A percentile compares a stretch with the other conserved stretches of the same genome.
phyloP scores from a whole-genome alignment of 345 rosid genomes.

The Crucihimalaya himalaica region DNA sequence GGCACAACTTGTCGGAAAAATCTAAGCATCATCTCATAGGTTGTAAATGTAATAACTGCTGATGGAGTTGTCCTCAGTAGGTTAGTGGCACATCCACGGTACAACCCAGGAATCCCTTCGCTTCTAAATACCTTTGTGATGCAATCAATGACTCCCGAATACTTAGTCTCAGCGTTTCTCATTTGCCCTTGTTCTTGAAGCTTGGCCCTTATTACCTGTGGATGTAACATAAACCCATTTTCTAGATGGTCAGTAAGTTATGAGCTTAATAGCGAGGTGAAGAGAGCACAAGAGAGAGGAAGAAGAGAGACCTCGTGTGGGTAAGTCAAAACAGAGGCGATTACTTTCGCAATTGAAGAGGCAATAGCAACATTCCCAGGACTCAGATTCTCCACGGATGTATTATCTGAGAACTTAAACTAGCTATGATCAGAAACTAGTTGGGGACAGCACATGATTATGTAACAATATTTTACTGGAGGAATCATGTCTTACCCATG shows the following conservation, averaged over 20 bases:
- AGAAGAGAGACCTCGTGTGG: slow-evolving; percentile 80
- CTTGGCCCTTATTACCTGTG: slow-evolving; percentile 82
- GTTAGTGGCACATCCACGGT: slow-evolving; percentile 87
- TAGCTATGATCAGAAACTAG: slow-evolving; percentile 38
- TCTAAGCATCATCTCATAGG: slow-evolving; percentile 76
- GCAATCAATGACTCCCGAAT: slow-evolving; percentile 73
- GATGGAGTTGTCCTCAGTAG: slow-evolving; percentile 82
- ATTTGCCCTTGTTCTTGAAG: slow-evolving; percentile 94
- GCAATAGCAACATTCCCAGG: slow-evolving; percentile 72
- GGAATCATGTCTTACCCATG: slow-evolving; percentile 50
- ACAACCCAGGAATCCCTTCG: slow-evolving; percentile 74
- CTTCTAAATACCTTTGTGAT: slow-evolving; percentile 66
- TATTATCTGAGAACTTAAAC: slow-evolving; percentile 54
- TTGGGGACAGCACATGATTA: slow-evolving; percentile 8
- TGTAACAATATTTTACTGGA: slow-evolving; percentile 4
- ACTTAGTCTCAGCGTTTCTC: slow-evolving; percentile 51
- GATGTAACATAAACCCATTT: slow-evolving; percentile 16
- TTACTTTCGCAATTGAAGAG: slow-evolving; percentile 75
- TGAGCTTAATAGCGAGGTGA: not conserved
- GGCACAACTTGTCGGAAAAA: slow-evolving; percentile 49
- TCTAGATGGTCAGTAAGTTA: not conserved
- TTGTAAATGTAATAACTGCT: slow-evolving; percentile 80
- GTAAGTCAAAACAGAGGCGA: slow-evolving; percentile 82
- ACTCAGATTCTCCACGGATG: slow-evolving; percentile 59
- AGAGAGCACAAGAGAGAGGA: not conserved